Base-by-base conservation (phyloP, 2,329 filamentous ascomycete genomes). In the Fonsecaea pedrosoi region DNA sequence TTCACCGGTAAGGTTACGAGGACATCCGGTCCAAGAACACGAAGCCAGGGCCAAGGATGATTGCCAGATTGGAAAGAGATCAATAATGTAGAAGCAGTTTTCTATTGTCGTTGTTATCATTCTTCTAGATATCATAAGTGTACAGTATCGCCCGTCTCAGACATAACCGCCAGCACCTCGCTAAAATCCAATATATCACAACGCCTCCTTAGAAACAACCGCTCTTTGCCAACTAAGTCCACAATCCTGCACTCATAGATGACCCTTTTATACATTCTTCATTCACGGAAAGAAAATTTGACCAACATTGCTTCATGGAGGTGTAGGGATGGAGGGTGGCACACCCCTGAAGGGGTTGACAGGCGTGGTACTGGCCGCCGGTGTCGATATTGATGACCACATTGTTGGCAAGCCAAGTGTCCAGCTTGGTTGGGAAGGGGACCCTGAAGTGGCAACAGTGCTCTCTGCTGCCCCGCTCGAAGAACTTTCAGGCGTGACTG, bases 81-180 rank as follows among this genome's bases (percentile, higher is more conserved):
- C 9, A 12, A 48, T 21, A 13, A 48, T 48, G 42, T 3, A 48
- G 10, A 48, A 10, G n/a, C 2, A 8, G 21, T 21, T 18, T 21
- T 48, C n/a, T 48, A 21, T 48, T 48, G n/a, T 21, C 18, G 21
- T 48, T 48, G 10, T 48, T 21, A 15, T 42, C 38, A 15, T 42
- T 42, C 38, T 21, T 21, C 42, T 15, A n/a, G 40, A 7, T 42
- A n/a, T 15, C 13, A 15, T 2, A 42, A 3, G 12, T 42, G n/a
- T 42, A 48, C 30, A 32, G 30, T 32, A 6, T 34, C 45, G 48
- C 15, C 37, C 45, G 45, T 42, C 37, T 34, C 56, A 30, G 35
- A 32, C n/a, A 18, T 64, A 10, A 38, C 64, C 58, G 18, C 64
- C 58, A 66, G 50, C 64, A 40, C 64, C 64, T 53, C 38, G 64